Base-by-base conservation (phyloP, 2,329 filamentous ascomycete genomes). In the Fusarium sp. region DNA sequence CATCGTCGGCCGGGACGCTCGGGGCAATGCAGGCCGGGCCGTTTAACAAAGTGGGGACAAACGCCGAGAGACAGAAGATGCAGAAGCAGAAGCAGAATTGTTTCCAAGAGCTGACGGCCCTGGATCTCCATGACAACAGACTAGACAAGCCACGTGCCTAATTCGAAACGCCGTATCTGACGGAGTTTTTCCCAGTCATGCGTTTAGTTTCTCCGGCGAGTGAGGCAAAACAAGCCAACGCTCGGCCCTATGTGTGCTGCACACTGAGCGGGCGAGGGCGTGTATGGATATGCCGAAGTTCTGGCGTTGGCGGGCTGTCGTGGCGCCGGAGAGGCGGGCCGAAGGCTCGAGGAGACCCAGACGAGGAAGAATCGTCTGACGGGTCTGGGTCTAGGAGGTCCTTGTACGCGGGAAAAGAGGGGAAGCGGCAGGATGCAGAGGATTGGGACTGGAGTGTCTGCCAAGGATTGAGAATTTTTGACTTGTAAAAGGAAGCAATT, bases 261-360 rank as follows among this genome's bases (percentile, higher is more conserved):
- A 52, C 25, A 25, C 4, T 25, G 9, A 22, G 43, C 25, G 43
- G 43, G 43, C 43, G 25, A 27, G 25, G 45, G 27, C 27, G 47
- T 32, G 47, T 12, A 52, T 52, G 47, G 47, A 43, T 40, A 33
- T 66, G 32, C 76, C 77, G 77, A 79, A 73, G 77, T 79, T 79
- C 68, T 79, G 72, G 77, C 77, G 75, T 65, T 64, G 68, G 62
- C 76, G 76, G 75, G 72, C 74, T 79, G 74, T 67, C 68, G 76
- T 73, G 69, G 70, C 79, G 70, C 74, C 81, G 81, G 81, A 80
- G 71, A 81, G 78, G 77, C 81, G 81, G 81, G 79, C 81, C 81
- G 81, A 78, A 77, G 78, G 75, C 71, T 76, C 71, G 73, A 54
- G 66, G 69, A 63, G 71, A 72, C 66, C 73, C 68, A 73, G 65